These are phyloP conservation scores for Trichoderma asperellum DNA, from an alignment of 2,329 filamentous ascomycete species.

Conservation along the genomic window DNA sequence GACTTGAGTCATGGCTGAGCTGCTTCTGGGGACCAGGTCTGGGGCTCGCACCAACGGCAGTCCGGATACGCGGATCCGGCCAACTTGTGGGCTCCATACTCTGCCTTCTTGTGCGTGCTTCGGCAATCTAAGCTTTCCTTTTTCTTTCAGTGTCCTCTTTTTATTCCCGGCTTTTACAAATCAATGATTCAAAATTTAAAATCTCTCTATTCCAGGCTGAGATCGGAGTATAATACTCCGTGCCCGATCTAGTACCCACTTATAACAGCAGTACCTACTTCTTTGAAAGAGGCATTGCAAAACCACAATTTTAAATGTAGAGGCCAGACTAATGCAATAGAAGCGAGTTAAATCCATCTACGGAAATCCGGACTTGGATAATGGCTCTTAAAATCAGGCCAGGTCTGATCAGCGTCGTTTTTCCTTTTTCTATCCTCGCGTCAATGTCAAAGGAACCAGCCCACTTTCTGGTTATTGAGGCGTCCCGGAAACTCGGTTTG, in stretches of 20 bases:
- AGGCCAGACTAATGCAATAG: too few relatives aligned
- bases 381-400: not conserved
- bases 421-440: not conserved
- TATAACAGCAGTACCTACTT: too few relatives aligned
- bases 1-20: conserved; percentile 9
- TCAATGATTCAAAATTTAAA: too few relatives aligned
- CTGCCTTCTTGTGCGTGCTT: not conserved
- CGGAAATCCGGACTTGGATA: not conserved
- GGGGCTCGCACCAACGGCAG: not conserved
- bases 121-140: too few relatives aligned
- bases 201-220: too few relatives aligned
- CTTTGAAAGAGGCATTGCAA: too few relatives aligned
- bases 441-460: not conserved
- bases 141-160: not conserved
- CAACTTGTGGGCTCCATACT: not conserved
- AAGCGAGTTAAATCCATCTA: too few relatives aligned
- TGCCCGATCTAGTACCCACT: too few relatives aligned
- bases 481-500: conserved; percentile 16
- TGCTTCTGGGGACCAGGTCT: conserved; percentile 4
- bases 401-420: not conserved
- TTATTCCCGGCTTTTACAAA: too few relatives aligned
- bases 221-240: too few relatives aligned
- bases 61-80: conserved; percentile 13
- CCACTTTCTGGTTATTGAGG: conserved; percentile 16
- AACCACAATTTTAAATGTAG: too few relatives aligned